A percentile compares a stretch with the other conserved stretches of the same genome.
Evolutionary conservation across 1,139 yeast species (phyloP).

Genomic region (Lodderomyces theae): DNA sequence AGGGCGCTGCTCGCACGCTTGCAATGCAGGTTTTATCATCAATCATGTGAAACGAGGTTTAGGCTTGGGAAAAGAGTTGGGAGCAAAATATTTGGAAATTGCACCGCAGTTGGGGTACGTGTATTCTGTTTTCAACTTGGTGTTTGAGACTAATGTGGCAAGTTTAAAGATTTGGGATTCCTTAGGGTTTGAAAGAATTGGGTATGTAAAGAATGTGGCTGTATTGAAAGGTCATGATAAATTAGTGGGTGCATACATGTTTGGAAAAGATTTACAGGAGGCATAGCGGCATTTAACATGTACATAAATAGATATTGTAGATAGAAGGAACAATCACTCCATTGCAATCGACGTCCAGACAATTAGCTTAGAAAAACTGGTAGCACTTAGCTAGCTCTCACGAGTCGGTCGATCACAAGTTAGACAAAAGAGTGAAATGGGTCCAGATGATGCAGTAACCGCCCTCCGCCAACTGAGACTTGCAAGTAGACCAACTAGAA

Average conservation of each 20-base stretch:
- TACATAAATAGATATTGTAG: neutral
- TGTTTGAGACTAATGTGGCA: slow-evolving; percentile 69
- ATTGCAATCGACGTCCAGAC: too few relatives aligned
- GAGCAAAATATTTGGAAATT: slow-evolving; percentile 55
- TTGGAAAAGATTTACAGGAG: slow-evolving; percentile 50
- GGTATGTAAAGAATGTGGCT: slow-evolving; percentile 65
- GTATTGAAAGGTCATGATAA: slow-evolving; percentile 56
- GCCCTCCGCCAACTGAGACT: neutral
- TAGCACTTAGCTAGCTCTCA: too few relatives aligned
- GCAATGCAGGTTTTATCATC: slow-evolving; percentile 79
- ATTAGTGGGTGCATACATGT: slow-evolving; percentile 67
- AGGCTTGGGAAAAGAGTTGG: slow-evolving; percentile 62
- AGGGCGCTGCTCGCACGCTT: slow-evolving; percentile 74
- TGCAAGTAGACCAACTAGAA: neutral
- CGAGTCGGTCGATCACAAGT: too few relatives aligned
- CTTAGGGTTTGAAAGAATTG: slow-evolving; percentile 72
- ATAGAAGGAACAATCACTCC: neutral
- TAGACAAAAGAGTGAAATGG: too few relatives aligned
- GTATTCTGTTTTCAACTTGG: slow-evolving; percentile 80
- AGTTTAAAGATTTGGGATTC: slow-evolving; percentile 71
- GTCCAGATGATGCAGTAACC: neutral
- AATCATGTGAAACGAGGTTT: slow-evolving; percentile 53
- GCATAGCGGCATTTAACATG: neutral
- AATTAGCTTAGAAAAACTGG: neutral
- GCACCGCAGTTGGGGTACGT: slow-evolving; percentile 73